Base-by-base conservation (phyloP, 345 rosid species). In the Brassica carinata region DNA sequence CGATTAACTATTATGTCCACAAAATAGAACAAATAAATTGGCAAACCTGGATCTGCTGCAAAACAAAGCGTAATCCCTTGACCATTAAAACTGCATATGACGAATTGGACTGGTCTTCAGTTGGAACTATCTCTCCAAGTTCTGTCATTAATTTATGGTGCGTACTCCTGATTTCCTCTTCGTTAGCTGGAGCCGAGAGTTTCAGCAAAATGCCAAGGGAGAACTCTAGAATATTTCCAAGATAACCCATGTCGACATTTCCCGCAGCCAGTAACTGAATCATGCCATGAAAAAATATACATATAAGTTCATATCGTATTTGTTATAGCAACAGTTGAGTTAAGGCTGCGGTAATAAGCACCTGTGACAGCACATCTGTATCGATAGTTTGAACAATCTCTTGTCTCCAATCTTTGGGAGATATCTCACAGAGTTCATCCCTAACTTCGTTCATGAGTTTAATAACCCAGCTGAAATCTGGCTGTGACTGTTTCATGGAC, bases 391-490 rank as follows among this genome's bases (percentile, higher is more conserved):
- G 93, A 77, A 29, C 77, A 77, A 93, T 91, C 86, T 89, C 96
- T 69, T 85, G 84, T 77, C 78, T 91, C 97, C 97, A 95, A 84
- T 89, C 86, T 78, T 85, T 80, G n/a, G 99, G 94, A 79, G 96
- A 90, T 86, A 95, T 89, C 86, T 91, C 94, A 68, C 86, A 83
- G 31, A 95, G 88, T 81, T 89, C 99, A 84, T 95, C 98, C 81
- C 97, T 90, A 68, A 91, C 96, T 84, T 95, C 99, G 77, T 81
- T 87, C 90, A 89, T 85, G 66, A 95, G 97, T 72, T 90, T 86
- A 68, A 91, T 61, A 73, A 90, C 87, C 72, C 93, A 78, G 51
- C 86, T 90, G 82, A 89, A 93, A 74, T 89, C 86, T 48, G 93
- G 91, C 29, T 85, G 83, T 9, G 85, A 85, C 76, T 86, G 88